Evolutionary conservation across 148 eudicot genomes (phyloP), one percentile per base, ranked within the genome.

Genomic region (Rhododendron ferrugineum): DNA sequence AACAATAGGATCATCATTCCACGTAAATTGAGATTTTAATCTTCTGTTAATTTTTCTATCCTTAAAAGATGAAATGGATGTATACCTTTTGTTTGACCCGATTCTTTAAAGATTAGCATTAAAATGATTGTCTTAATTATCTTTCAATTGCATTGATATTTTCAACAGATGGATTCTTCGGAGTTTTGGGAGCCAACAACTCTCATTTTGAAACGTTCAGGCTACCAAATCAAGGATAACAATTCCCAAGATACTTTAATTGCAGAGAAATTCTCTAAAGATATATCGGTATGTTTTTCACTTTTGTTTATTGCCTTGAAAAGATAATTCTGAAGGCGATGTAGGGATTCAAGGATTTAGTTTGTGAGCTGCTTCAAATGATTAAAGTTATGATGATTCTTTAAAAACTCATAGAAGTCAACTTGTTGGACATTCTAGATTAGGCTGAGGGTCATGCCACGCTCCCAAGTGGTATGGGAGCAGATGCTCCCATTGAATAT

Each of bases 131-230:
- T n/a, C 15, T 60, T 62, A 23, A 66, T 11, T 6, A 47, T 22
- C 58, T 20, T 75, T 50, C 34, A 11, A 66, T 83, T 72, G 62
- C 14, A 44, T 54, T 50, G 89, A 79, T 42, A 74, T 87, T 50
- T 88, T 75, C 60, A 86, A 83, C 95, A 95, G 99, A 87, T 92
- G 86, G 96, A 93, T 68, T 85, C 97, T 68, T 81, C 90, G 52
- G 97, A 96, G 83, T 88, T 88, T 40, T 95, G 98, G 97, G 98
- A 93, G 91, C 90, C 86, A 79, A 91, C 95, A 80, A 95, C 93
- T 81, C 84, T 95, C 62, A 85, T 58, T 40, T 86, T 96, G 91
- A 89, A 89, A 84, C 90, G 94, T 80, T 91, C 95, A 14, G 91
- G 93, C 81, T 95, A 90, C 90, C 95, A 93, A 90, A 91, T 96